Evolutionary conservation across 2,329 filamentous ascomycete genomes (phyloP), one percentile per base, ranked within the genome.

Genomic region (Pseudocercospora fijiensis): DNA sequence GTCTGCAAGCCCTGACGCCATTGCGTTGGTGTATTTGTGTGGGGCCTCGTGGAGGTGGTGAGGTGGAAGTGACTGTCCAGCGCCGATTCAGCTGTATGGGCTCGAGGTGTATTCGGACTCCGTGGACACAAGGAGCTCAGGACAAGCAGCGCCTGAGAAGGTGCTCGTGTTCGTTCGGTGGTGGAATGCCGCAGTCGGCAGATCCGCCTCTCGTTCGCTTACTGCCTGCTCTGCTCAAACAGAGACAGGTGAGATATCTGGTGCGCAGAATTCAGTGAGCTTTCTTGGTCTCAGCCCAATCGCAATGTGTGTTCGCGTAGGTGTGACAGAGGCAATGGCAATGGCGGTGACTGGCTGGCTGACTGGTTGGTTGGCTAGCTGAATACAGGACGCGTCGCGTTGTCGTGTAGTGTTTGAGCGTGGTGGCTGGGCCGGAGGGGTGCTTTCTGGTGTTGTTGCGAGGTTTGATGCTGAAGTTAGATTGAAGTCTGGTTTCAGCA

Each of bases 1-100:
- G 71, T 83, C 84, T 73, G 83, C 82, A 63, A 83, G 79, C 73
- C 82, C 79, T 67, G 79, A 75, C 65, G 81, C 78, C 80, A 83
- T 82, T 76, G 72, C 64, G 64, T 62, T 62, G 61, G 30, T 57
- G 33, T 45, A 27, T 13, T 57, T 43, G 33, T 37, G 28, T 20
- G 49, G 22, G 59, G 59, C 57, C 56, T 60, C 59, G 57, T 47
- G 20, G 45, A 26, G 45, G 20, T 51, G 7, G 3, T 22, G 20
- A 41, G 37, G 37, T 41, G 37, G 37, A 18, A 7, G 3, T 41
- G 7, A 41, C 16, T 41, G 37, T n/a, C 16, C 37, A 8, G 16
- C 37, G 37, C 49, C 24, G 49, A 27, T 47, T 47, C 49, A 52
- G 49, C 49, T 26, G 49, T 26, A 16, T 27, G 49, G 49, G 49